These are phyloP conservation scores for Forsythia suspensa DNA, from an alignment of 257 asterid genomes.

Conservation along the genomic window DNA sequence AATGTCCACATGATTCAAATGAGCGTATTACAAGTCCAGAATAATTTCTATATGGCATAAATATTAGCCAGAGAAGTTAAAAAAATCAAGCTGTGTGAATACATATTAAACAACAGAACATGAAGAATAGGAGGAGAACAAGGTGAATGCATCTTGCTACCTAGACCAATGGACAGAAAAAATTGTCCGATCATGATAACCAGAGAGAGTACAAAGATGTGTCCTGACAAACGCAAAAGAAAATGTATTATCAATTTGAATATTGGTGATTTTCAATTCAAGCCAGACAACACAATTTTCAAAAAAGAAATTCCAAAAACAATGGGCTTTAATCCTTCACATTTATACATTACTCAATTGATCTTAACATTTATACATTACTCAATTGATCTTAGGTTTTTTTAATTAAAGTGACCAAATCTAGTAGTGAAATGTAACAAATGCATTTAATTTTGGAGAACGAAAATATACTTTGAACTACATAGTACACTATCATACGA, in stretches of 20 bases:
- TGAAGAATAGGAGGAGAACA: slow-evolving; percentile 7
- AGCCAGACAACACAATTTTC: neutral
- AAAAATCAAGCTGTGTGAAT: neutral
- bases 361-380: too few relatives aligned
- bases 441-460: neutral
- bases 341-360: too few relatives aligned
- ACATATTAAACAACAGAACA: neutral
- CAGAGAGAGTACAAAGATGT: slow-evolving; percentile 77
- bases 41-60: slow-evolving; percentile 10
- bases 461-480: neutral
- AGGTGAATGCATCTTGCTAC: slow-evolving; percentile 33
- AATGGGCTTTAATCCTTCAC: neutral
- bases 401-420: neutral
- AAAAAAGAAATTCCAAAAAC: neutral
- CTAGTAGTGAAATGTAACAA: neutral
- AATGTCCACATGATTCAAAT: slow-evolving; percentile 23
- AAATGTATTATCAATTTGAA: slow-evolving; percentile 19
- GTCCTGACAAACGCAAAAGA: slow-evolving; percentile 55
- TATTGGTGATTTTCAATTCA: neutral
- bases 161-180: slow-evolving; percentile 94
- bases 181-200: slow-evolving; percentile 90
- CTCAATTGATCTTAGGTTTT: neutral
- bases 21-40: slow-evolving; percentile 1
- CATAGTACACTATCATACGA: too few relatives aligned
- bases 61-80: neutral